Evolutionary conservation across 2,329 filamentous ascomycete genomes (phyloP).

Genomic region (Epichloe festucae): DNA sequence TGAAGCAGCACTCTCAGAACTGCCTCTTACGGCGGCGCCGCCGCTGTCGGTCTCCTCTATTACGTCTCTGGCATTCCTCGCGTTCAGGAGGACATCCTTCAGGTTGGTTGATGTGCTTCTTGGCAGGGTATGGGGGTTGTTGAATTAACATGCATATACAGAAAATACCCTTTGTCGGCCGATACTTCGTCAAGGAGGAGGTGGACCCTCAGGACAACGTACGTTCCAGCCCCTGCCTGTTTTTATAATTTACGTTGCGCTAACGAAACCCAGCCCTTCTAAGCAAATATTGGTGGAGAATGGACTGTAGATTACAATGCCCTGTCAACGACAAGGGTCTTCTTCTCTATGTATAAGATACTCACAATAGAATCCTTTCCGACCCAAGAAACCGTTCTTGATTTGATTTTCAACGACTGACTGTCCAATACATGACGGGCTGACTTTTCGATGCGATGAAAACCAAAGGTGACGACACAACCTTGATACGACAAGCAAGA

Average conservation of each 20-base stretch:
- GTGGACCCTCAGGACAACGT: conserved; percentile 50
- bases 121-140: background rate
- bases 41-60: conserved; percentile 44
- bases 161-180: conserved; percentile 42
- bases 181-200: conserved; percentile 39
- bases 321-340: conserved; percentile 11
- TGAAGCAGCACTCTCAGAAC: conserved; percentile 11
- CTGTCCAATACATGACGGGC: no score
- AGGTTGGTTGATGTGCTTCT: conserved; percentile 26
- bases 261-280: conserved; percentile 26
- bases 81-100: conserved; percentile 45
- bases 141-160: conserved; percentile 12
- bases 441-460: background rate
- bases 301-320: conserved; percentile 17
- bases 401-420: background rate
- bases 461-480: background rate
- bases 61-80: conserved; percentile 49
- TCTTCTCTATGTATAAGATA: conserved; percentile 26
- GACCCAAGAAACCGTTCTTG: background rate
- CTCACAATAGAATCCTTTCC: conserved; percentile 21
- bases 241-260: background rate
- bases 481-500: background rate
- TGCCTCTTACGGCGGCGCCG: conserved; percentile 43
- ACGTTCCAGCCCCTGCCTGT: conserved; percentile 17
- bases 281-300: conserved; percentile 17